Conservation (phyloP, 306 rosid species). For the Cucurbita moschata region DNA sequence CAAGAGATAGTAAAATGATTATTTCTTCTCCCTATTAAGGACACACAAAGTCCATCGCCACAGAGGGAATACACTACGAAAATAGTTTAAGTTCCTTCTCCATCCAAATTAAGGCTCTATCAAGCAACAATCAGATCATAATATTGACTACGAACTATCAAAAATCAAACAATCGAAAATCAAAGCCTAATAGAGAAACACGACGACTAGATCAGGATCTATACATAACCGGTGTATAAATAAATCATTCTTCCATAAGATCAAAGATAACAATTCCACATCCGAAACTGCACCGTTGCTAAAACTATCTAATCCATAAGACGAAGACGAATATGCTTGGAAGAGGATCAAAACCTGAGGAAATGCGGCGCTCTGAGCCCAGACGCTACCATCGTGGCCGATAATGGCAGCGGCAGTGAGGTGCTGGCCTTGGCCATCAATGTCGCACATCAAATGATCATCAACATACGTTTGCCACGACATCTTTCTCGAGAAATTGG, state of each 20-base stretch:
- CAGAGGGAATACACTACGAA: background rate
- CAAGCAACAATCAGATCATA: background rate
- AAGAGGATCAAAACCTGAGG: slow-evolving; percentile 37
- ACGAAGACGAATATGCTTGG: background rate
- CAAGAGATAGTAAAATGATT: background rate
- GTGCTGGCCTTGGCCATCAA: slow-evolving; percentile 68
- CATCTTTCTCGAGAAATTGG: slow-evolving; percentile 22
- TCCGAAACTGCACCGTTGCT: background rate
- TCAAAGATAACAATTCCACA: background rate
- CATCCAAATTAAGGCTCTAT: background rate
- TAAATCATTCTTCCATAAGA: background rate
- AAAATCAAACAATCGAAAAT: background rate
- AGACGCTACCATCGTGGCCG: slow-evolving; percentile 67
- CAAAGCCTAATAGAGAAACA: background rate
- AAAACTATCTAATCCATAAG: background rate
- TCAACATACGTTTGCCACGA: slow-evolving; percentile 96
- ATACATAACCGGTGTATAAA: background rate
- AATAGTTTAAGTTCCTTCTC: background rate
- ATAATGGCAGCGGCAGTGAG: slow-evolving; percentile 72
- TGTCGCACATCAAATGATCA: slow-evolving; percentile 92
- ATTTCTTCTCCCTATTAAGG: background rate
- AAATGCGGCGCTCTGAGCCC: slow-evolving; percentile 86
- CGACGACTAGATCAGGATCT: background rate
- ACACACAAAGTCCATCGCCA: background rate
- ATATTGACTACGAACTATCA: background rate